A percentile compares a stretch with the other conserved stretches of the same genome.
These are phyloP conservation scores for Neofusicoccum cordaticola DNA, from an alignment of 2,329 filamentous ascomycete species.

Conservation along the genomic window DNA sequence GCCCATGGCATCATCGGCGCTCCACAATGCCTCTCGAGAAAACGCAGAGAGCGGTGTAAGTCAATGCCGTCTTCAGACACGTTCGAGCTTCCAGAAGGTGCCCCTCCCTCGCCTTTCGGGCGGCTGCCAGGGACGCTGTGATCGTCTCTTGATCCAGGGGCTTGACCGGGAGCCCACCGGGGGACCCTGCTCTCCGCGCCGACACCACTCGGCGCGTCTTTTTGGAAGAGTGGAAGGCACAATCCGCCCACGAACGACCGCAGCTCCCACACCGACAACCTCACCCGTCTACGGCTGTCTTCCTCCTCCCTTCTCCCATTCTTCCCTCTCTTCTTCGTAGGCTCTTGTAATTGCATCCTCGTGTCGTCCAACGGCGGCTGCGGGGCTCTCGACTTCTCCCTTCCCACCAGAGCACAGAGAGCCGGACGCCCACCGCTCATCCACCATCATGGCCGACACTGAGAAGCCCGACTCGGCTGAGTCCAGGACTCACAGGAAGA, in stretches of 20 bases:
- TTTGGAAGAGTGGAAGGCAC: constrained; percentile 7
- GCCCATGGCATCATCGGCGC: constrained; percentile 1
- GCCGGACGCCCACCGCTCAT: neutral
- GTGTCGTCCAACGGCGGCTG: neutral
- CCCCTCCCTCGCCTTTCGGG: constrained; percentile 1
- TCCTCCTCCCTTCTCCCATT: neutral
- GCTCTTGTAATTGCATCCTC: neutral
- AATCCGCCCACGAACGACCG: neutral
- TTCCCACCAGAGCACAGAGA: constrained; percentile 3
- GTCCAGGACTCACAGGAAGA: constrained; percentile 8
- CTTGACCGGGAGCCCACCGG: constrained; percentile 6
- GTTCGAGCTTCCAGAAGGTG: constrained; percentile 13
- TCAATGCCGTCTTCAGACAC: constrained; percentile 13
- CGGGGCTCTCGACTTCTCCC: neutral
- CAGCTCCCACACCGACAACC: neutral
- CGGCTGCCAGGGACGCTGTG: constrained; percentile 3
- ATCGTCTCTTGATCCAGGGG: constrained; percentile 6
- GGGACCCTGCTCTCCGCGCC: neutral
- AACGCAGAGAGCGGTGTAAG: constrained; percentile 8
- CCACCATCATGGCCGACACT: constrained; percentile 15
- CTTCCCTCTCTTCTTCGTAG: neutral
- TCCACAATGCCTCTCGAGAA: neutral
- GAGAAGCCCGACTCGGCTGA: constrained; percentile 3
- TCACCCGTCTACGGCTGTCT: neutral
- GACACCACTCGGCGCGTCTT: constrained; percentile 15